phyloP scores from a whole-genome alignment of 345 rosid genomes.

The Populus deltoides region DNA sequence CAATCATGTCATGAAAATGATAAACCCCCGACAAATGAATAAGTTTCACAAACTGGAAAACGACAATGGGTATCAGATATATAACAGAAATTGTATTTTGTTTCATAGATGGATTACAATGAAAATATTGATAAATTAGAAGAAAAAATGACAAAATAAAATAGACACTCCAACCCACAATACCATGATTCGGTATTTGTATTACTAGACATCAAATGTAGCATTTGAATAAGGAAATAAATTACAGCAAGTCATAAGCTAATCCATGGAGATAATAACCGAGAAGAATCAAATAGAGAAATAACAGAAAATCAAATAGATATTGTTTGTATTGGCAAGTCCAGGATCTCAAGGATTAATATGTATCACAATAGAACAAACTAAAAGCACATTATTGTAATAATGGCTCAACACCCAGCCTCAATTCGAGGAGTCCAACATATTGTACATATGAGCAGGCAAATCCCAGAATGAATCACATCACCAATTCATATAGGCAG shows the following conservation, averaged over 20 bases:
- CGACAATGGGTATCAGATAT: conserved; percentile 11
- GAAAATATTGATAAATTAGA: neutral
- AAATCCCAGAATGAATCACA: too few species aligned
- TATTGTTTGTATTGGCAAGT: neutral
- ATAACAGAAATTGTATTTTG: neutral
- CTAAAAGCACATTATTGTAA: neutral
- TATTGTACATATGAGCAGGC: too few species aligned
- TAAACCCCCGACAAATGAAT: conserved; percentile 58
- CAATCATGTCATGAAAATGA: conserved; percentile 89
- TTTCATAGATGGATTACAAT: neutral
- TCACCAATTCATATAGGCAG: too few species aligned
- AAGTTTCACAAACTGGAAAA: conserved; percentile 60
- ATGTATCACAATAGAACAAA: neutral
- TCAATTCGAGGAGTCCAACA: neutral
- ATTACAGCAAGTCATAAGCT: too few species aligned
- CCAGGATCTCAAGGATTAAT: neutral
- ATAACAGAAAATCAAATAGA: neutral
- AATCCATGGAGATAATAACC: too few species aligned
- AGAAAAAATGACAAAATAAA: neutral
- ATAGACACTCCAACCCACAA: too few species aligned
- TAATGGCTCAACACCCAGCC: neutral
- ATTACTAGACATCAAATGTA: too few species aligned
- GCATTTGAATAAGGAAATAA: too few species aligned
- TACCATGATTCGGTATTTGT: neutral
- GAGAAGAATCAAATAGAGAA: too few species aligned